These are phyloP conservation scores for Amanita subjunquillea DNA, from an alignment of 768 basidiomycete genomes.

Conservation along the genomic window DNA sequence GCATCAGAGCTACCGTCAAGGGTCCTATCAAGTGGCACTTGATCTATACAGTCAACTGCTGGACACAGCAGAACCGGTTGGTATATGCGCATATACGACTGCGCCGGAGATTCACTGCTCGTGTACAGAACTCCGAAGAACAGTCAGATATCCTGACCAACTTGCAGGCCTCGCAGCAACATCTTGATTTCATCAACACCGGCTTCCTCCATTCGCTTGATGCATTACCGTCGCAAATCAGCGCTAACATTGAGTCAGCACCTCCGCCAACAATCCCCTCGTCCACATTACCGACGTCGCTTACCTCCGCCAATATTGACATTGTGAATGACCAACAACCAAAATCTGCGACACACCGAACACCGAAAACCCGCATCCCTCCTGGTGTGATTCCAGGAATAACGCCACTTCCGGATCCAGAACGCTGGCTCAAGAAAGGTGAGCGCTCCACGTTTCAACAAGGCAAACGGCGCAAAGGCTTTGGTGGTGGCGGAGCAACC, in stretches of 20 bases:
- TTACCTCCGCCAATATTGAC: conserved; percentile 19
- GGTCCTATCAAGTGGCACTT: conserved; percentile 62
- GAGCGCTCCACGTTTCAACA: conserved; percentile 54
- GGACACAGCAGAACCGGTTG: conserved; percentile 66
- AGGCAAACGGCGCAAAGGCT: conserved; percentile 42
- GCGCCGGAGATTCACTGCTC: not conserved
- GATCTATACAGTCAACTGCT: conserved; percentile 76
- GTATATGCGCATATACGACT: conserved; percentile 16
- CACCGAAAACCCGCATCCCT: conserved; percentile 60
- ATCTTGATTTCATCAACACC: conserved; percentile 75
- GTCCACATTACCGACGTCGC: conserved; percentile 18
- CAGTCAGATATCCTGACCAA: conserved; percentile 83
- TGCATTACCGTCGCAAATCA: conserved; percentile 39
- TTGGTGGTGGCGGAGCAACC: conserved; percentile 50
- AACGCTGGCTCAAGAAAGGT: conserved; percentile 83
- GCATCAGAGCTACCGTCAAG: conserved; percentile 65
- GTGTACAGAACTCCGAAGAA: conserved; percentile 68
- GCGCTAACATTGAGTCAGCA: conserved; percentile 46
- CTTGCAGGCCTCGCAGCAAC: conserved; percentile 69
- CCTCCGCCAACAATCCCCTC: conserved; percentile 44
- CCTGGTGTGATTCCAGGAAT: conserved; percentile 69
- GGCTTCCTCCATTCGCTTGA: conserved; percentile 60
- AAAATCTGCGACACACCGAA: conserved; percentile 30
- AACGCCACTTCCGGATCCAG: conserved; percentile 77
- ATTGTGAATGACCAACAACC: conserved; percentile 20